phyloP scores from a whole-genome alignment of 305 asterid species.

The Coffea humblotiana region DNA sequence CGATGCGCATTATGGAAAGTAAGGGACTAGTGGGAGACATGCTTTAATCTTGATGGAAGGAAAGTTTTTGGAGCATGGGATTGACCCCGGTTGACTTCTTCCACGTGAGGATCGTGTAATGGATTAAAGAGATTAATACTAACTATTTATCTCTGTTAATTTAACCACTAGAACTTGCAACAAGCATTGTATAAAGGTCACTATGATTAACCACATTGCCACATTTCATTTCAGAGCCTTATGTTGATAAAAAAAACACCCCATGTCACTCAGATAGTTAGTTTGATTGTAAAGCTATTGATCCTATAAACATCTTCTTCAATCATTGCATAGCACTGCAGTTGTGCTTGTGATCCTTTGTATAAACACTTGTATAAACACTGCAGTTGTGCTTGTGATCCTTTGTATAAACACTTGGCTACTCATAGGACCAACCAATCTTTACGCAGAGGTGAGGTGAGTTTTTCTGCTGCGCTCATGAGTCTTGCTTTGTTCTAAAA shows the following conservation, averaged over 20 bases:
- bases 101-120: not conserved
- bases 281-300: not conserved
- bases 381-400: not conserved
- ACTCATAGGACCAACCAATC: too few relatives aligned
- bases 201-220: not conserved
- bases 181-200: not conserved
- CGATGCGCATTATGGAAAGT: not conserved
- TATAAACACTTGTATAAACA: too few relatives aligned
- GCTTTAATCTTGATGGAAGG: too few relatives aligned
- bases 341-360: not conserved
- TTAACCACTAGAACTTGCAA: not conserved
- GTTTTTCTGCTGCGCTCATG: too few relatives aligned
- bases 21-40: constrained; percentile 7
- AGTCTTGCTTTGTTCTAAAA: too few relatives aligned
- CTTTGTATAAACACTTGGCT: not conserved
- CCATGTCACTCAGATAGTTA: not conserved
- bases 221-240: not conserved
- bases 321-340: not conserved
- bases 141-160: not conserved
- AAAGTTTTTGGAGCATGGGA: not conserved
- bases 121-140: not conserved
- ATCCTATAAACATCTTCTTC: not conserved
- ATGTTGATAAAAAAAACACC: too few relatives aligned
- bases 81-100: not conserved
- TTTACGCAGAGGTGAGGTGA: too few relatives aligned